Conservation (phyloP, 495 filamentous ascomycete genomes). For the Neurospora tetraspora region DNA sequence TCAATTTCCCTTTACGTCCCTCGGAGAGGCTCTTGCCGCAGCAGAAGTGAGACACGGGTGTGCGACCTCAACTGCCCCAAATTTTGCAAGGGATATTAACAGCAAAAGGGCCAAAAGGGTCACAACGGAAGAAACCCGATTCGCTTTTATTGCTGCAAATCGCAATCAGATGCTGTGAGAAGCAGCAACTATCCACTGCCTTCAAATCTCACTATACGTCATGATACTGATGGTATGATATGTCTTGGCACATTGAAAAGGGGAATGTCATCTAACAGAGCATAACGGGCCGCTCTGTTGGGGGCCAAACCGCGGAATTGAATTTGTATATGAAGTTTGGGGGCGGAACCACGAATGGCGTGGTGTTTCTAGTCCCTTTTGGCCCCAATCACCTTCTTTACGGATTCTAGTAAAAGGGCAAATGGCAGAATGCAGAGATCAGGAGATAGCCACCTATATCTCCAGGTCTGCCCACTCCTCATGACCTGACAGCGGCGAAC, state of each 20-base stretch:
- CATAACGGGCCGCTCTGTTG: not conserved
- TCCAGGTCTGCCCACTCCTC: no score
- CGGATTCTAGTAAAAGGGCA: no score
- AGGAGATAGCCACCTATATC: no score
- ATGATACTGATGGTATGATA: not conserved
- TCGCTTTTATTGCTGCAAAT: not conserved
- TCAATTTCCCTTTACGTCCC: not conserved
- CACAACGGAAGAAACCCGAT: not conserved
- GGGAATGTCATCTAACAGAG: not conserved
- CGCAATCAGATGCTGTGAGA: not conserved
- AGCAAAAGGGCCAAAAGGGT: not conserved
- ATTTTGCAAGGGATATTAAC: not conserved
- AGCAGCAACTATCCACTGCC: not conserved
- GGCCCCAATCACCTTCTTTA: no score
- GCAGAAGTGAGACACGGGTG: not conserved
- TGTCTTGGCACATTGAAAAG: not conserved
- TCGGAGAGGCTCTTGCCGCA: not conserved
- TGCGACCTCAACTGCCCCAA: not conserved
- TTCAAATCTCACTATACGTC: not conserved
- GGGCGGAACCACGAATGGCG: no score
- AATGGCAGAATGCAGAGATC: no score
- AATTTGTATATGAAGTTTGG: no score
- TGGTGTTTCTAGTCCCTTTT: no score
- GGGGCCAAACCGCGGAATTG: not conserved
- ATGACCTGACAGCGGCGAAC: no score